phyloP scores from a whole-genome alignment of 768 basidiomycete species.

The Hydnomerulius pinastri region DNA sequence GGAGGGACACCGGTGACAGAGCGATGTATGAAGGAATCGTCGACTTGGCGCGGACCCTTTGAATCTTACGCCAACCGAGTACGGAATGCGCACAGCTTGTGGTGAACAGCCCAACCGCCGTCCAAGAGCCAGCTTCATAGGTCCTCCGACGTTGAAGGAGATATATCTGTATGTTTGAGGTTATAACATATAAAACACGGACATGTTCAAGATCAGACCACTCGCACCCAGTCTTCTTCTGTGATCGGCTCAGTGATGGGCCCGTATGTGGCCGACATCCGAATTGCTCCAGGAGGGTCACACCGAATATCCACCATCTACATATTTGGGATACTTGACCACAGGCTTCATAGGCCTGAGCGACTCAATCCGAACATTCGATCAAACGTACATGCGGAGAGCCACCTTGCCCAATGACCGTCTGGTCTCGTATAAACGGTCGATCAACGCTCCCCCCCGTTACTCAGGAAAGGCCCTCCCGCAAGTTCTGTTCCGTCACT shows the following conservation, averaged over 20 bases:
- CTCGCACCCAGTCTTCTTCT: not conserved
- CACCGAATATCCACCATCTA: too few relatives aligned
- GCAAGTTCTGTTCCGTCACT: too few relatives aligned
- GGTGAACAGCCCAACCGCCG: slow-evolving; percentile 14
- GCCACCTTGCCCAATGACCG: too few relatives aligned
- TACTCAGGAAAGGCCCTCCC: too few relatives aligned
- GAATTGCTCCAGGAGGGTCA: too few relatives aligned
- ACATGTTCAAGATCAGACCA: not conserved
- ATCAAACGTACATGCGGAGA: too few relatives aligned
- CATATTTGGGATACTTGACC: too few relatives aligned
- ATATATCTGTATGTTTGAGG: not conserved
- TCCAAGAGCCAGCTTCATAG: slow-evolving; percentile 19
- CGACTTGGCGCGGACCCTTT: slow-evolving; percentile 1
- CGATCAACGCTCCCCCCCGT: too few relatives aligned
- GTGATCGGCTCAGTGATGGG: slow-evolving; percentile 1
- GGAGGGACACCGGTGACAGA: not conserved
- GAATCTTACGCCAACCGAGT: slow-evolving; percentile 11
- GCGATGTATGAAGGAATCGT: not conserved
- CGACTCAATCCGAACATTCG: too few relatives aligned
- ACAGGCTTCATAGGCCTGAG: too few relatives aligned
- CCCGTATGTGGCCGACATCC: not conserved
- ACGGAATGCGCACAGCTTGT: slow-evolving; percentile 10
- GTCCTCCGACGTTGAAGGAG: not conserved
- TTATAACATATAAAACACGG: slow-evolving; percentile 13
- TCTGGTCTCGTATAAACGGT: too few relatives aligned